These are phyloP conservation scores for Populus hybrid DNA, from an alignment of 441 rosid genomes.

Conservation along the genomic window DNA sequence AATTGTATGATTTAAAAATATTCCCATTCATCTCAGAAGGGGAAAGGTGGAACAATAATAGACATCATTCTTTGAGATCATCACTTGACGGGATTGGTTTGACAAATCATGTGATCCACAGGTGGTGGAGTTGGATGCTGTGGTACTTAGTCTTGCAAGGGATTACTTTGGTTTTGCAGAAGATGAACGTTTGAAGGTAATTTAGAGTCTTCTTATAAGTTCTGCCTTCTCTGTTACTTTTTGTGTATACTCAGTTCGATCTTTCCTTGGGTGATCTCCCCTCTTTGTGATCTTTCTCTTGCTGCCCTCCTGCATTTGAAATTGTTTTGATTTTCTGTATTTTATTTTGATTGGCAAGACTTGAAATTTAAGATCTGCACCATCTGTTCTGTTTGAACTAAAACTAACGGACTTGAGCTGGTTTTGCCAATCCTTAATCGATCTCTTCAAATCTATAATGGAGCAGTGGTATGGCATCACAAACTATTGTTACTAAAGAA, in stretches of 20 bases:
- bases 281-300: neutral
- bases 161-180: constrained; percentile 69
- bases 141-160: constrained; percentile 53
- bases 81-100: constrained; percentile 12
- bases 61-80: constrained; percentile 14
- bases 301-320: neutral
- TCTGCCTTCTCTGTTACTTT: neutral
- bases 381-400: neutral
- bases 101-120: constrained; percentile 27
- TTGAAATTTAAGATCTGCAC: neutral
- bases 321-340: neutral
- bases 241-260: neutral
- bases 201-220: neutral
- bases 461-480: neutral
- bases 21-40: neutral
- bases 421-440: neutral
- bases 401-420: neutral
- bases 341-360: neutral
- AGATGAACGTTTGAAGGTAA: constrained; percentile 65
- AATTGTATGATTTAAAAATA: constrained; percentile 14
- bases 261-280: neutral
- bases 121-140: constrained; percentile 91
- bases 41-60: neutral
- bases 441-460: neutral
- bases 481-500: neutral